Evolutionary conservation across 2,329 filamentous ascomycete genomes (phyloP), one percentile per base, ranked within the genome.

Genomic region (Colletotrichum echinochloae): DNA sequence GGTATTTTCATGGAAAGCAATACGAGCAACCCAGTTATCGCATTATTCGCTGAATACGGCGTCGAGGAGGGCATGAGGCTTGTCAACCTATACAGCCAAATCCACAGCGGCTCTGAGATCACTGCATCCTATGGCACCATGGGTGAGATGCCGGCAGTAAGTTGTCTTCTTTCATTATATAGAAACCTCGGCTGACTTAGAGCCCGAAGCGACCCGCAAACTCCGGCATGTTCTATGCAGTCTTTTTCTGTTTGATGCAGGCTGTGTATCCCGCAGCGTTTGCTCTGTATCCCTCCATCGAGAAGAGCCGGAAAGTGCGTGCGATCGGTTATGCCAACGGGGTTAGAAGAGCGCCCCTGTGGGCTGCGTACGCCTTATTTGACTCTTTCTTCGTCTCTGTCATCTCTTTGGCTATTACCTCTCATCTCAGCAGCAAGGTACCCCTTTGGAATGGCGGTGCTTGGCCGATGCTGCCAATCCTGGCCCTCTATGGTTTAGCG

Each of bases 341-440:
- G 20, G 41, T 57, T 23, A 52, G 41, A 35, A 56, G 61, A 39
- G 41, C 30, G 9, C 39, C 61, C 7, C 18, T 57, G 30, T 57
- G 61, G 61, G 51, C 49, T 49, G 51, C 51, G 3, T 56, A 65
- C 41, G 51, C 61, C 28, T 30, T 65, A 20, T 65, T 65, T 39
- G 61, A 65, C 49, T 73, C 73, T 1, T 62, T 63, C 28, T 72
- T 65, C 30, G 52, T 65, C 30, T 26, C 30, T 26, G 16, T 39
- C n/a, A 48, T 57, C 20, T 49, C 49, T 18, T 6, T 55, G 35
- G 49, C 60, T 7, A 33, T 55, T 20, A 26, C 49, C 20, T n/a
- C 23, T 23, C 35, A 60, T 14, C 35, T 55, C 14, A 28, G 16
- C 9, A 44, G 28, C n/a, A 51, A 63, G 6, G 8, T 63, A 18